Evolutionary conservation across 1,139 yeast genomes (phyloP).

Genomic region (Starmera stellimalicola): DNA sequence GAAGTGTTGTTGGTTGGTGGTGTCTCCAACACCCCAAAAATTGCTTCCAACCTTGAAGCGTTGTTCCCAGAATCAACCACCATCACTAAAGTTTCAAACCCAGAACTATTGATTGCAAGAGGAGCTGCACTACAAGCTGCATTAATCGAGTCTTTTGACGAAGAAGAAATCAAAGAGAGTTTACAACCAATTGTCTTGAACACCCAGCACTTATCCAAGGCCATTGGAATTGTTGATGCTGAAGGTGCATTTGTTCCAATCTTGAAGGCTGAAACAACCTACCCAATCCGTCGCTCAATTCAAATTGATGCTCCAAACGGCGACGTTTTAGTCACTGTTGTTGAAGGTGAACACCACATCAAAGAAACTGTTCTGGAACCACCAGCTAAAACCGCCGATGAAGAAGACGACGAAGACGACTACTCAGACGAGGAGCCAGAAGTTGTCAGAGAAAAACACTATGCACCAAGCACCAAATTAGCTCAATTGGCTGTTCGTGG

Average conservation of each 20-base stretch:
- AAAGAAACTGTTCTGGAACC: constrained; percentile 73
- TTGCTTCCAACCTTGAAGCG: constrained; percentile 63
- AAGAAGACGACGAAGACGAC: constrained; percentile 40
- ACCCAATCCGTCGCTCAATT: constrained; percentile 79
- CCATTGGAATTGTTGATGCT: constrained; percentile 77
- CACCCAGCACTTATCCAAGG: constrained; percentile 78
- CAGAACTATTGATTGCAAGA: constrained; percentile 83
- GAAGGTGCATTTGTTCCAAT: constrained; percentile 68
- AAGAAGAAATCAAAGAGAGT: constrained; percentile 78
- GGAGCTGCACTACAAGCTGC: constrained; percentile 98
- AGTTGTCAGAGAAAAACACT: constrained; percentile 60
- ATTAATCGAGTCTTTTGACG: constrained; percentile 73
- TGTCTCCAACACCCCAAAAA: constrained; percentile 83
- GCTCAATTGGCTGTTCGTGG: constrained; percentile 75
- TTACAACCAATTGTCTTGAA: constrained; percentile 78
- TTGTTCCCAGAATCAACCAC: constrained; percentile 77
- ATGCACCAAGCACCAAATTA: constrained; percentile 64
- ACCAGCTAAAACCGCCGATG: constrained; percentile 38
- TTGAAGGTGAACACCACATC: constrained; percentile 76
- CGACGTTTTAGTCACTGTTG: constrained; percentile 60
- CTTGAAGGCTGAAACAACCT: constrained; percentile 77
- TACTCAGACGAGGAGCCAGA: constrained; percentile 73
- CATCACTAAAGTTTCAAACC: constrained; percentile 70
- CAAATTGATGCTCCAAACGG: constrained; percentile 56
- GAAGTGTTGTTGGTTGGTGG: constrained; percentile 95